Evolutionary conservation across 2,329 filamentous ascomycete species (phyloP), one percentile per base, ranked within the genome.

Genomic region (Ascochyta lentis): DNA sequence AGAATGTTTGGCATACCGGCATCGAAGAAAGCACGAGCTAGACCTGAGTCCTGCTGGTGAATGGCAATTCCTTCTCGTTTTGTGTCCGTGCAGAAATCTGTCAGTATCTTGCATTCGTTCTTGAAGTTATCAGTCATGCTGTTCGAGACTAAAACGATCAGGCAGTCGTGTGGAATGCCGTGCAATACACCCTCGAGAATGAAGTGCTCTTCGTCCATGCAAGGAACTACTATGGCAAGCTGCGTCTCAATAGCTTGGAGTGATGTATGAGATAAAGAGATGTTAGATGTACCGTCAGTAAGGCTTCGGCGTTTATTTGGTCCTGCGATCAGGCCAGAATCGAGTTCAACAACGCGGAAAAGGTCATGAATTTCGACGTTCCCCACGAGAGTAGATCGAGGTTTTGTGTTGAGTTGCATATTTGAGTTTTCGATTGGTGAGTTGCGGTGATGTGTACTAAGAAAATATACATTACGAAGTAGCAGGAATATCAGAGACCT

Each of bases 111-210:
- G 41, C 42, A 24, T 34, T 64, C 61, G 1, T 38, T 42, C 10
- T 46, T 5, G 22, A 51, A 64, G 19, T 59, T 60, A 2, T 16
- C 6, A 5, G n/a, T 19, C 24, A 31, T 40, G 47, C 59, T 62
- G 33, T 64, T 64, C 10, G 61, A 64, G 13, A 64, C 49, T 13
- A 62, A 39, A 22, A 64, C 54, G 47, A 58, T 54, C 4, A 56
- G 35, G 38, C 57, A 64, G 13, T 58, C 26, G 29, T 60, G 57
- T 12, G 61, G 61, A 9, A 64, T 41, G n/a, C 61, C 61, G 10
- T 44, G 47, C 6, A 64, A 46, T n/a, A 64, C 57, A 16, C 54
- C 59, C 12, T 60, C 46, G 22, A 64, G 51, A 15, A 60, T 54
- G 6, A n/a, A 27, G 13, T 39, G 41, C 2, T 60, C 57, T 45